Evolutionary conservation across 257 asterid genomes (phyloP).

Genomic region (Leonotis leonurus): DNA sequence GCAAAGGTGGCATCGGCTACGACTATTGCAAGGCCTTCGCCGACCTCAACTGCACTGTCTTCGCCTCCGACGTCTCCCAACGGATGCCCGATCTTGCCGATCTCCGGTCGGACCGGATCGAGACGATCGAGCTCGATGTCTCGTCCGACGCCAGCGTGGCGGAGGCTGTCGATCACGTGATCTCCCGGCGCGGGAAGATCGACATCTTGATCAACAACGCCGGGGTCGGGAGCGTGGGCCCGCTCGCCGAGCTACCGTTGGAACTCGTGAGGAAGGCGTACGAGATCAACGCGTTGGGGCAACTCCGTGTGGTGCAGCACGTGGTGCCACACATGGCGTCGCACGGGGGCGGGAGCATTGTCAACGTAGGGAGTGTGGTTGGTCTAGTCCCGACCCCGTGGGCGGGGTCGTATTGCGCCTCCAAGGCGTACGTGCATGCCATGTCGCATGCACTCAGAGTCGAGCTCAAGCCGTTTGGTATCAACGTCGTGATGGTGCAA

Average conservation of each 20-base stretch:
- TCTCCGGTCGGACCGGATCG: conserved; percentile 34
- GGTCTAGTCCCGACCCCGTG: conserved; percentile 71
- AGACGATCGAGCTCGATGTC: conserved; percentile 58
- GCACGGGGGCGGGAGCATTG: conserved; percentile 38
- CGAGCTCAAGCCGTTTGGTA: conserved; percentile 49
- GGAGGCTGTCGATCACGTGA: conserved; percentile 28
- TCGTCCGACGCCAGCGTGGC: conserved; percentile 48
- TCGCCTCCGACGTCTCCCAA: conserved; percentile 43
- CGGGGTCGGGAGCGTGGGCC: conserved; percentile 63
- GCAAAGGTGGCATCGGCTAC: conserved; percentile 78
- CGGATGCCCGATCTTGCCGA: conserved; percentile 38
- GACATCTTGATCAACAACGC: conserved; percentile 71
- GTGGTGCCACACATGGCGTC: conserved; percentile 67
- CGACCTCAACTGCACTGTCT: conserved; percentile 46
- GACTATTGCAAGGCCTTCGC: conserved; percentile 79
- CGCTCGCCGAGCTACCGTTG: conserved; percentile 58
- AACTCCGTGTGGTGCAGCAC: conserved; percentile 47
- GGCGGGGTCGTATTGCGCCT: conserved; percentile 77
- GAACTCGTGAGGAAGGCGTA: conserved; percentile 36
- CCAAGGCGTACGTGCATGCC: conserved; percentile 60
- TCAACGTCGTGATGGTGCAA: conserved; percentile 46
- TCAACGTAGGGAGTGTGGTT: conserved; percentile 61
- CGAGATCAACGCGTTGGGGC: conserved; percentile 60
- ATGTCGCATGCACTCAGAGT: conserved; percentile 41
- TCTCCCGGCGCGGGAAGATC: conserved; percentile 40